Evolutionary conservation across 2,329 filamentous ascomycete species (phyloP).

Genomic region (Aureobasidium uvarum): DNA sequence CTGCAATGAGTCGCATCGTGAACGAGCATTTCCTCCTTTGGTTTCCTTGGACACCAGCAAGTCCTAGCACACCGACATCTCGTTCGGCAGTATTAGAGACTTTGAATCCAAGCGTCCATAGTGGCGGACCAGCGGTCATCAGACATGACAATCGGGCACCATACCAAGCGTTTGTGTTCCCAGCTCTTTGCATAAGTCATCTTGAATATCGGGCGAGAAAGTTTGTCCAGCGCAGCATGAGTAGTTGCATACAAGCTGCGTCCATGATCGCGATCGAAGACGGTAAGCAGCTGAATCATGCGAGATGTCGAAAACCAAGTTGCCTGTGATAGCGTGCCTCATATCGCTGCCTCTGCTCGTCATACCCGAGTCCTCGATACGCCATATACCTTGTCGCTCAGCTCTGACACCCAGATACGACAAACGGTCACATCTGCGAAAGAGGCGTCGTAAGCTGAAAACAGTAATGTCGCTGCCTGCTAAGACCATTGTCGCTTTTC

Average conservation of each 20-base stretch:
- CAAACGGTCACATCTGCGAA: not conserved
- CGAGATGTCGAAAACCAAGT: constrained; percentile 40
- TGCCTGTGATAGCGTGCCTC: not conserved
- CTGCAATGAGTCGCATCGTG: constrained; percentile 40
- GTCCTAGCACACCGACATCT: constrained; percentile 31
- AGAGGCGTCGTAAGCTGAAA: constrained; percentile 9
- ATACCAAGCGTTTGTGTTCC: constrained; percentile 33
- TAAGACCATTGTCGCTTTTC: constrained; percentile 12
- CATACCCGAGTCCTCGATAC: not conserved
- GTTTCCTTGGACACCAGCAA: constrained; percentile 35
- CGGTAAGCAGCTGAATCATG: constrained; percentile 41
- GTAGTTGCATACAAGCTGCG: constrained; percentile 36
- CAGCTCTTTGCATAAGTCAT: constrained; percentile 35
- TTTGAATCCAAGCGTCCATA: not conserved
- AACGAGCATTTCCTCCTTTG: constrained; percentile 38
- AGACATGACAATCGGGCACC: constrained; percentile 27
- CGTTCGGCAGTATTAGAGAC: constrained; percentile 34
- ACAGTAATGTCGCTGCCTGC: not conserved
- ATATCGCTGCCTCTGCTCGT: not conserved
- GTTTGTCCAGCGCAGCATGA: constrained; percentile 21
- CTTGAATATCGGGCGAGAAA: constrained; percentile 28
- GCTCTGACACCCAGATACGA: not conserved
- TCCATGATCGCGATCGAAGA: constrained; percentile 41
- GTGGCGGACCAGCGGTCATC: constrained; percentile 29
- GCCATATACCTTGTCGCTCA: not conserved